Evolutionary conservation across 768 basidiomycete species (phyloP).

Genomic region (Myochromella boudieri): DNA sequence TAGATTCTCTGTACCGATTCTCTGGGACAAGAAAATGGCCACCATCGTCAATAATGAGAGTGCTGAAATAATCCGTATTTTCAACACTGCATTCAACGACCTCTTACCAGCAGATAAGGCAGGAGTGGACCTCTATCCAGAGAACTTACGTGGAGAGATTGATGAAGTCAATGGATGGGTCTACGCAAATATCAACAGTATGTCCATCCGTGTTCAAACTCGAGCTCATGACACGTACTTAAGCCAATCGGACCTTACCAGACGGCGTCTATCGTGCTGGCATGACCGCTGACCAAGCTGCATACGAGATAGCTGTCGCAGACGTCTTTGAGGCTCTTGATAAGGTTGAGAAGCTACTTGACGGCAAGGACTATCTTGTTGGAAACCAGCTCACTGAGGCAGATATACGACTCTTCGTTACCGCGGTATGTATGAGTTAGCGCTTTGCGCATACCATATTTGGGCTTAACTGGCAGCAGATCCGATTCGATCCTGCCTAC

Average conservation of each 20-base stretch:
- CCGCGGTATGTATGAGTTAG: conserved; percentile 55
- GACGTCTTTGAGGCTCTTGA: conserved; percentile 80
- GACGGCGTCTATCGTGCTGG: conserved; percentile 89
- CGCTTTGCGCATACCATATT: not conserved
- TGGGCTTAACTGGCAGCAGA: conserved; percentile 30
- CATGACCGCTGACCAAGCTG: conserved; percentile 75
- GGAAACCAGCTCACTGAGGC: conserved; percentile 81
- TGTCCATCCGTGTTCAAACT: conserved; percentile 18
- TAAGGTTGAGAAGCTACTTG: conserved; percentile 71
- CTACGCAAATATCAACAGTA: conserved; percentile 81
- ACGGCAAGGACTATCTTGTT: conserved; percentile 81
- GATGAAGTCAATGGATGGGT: conserved; percentile 85
- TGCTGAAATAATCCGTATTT: conserved; percentile 90
- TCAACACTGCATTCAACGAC: conserved; percentile 84
- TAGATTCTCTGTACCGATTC: conserved; percentile 82
- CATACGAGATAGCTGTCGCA: conserved; percentile 74
- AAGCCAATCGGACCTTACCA: conserved; percentile 20
- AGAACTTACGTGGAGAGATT: conserved; percentile 68
- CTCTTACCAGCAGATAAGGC: conserved; percentile 64
- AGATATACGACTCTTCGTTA: conserved; percentile 84
- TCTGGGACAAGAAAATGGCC: conserved; percentile 88
- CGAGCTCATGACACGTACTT: not conserved
- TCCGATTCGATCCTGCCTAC: conserved; percentile 90
- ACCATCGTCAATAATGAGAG: conserved; percentile 96
- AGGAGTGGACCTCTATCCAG: conserved; percentile 75